A percentile compares a stretch with the other conserved stretches of the same genome.
These are phyloP conservation scores for Astraeus odoratus DNA, from an alignment of 768 basidiomycete genomes.

Conservation along the genomic window DNA sequence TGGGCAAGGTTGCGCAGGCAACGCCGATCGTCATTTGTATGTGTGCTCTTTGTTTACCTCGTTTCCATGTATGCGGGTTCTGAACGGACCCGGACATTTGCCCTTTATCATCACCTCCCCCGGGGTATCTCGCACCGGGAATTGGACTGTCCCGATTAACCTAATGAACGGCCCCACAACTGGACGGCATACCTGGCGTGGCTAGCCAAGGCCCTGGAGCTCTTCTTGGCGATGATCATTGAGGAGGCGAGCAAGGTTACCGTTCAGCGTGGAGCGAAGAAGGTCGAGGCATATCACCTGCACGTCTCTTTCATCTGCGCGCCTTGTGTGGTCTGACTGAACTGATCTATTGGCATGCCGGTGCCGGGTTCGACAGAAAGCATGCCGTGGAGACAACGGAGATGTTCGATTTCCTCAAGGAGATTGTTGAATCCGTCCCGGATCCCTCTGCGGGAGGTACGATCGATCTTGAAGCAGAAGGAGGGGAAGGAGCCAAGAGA, in stretches of 20 bases:
- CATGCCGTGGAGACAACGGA: constrained; percentile 84
- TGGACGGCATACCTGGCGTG: not conserved
- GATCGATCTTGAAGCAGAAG: constrained; percentile 60
- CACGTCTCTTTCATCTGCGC: constrained; percentile 36
- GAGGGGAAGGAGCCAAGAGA: constrained; percentile 45
- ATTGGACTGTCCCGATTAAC: not conserved
- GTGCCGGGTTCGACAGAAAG: constrained; percentile 62
- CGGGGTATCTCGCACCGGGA: too few species aligned
- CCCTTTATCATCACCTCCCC: too few species aligned
- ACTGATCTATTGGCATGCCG: too few species aligned
- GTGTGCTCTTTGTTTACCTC: constrained; percentile 24
- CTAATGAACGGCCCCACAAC: not conserved
- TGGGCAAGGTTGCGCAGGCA: constrained; percentile 95
- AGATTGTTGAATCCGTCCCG: constrained; percentile 78
- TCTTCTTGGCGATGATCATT: constrained; percentile 82
- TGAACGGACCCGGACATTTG: not conserved
- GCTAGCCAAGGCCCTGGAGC: constrained; percentile 87
- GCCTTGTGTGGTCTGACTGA: constrained; percentile 1
- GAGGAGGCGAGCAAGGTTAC: constrained; percentile 81
- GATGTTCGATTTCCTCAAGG: constrained; percentile 90
- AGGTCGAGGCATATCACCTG: constrained; percentile 92
- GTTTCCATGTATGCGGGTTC: not conserved
- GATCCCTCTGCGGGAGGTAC: constrained; percentile 85
- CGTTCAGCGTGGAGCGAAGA: constrained; percentile 68
- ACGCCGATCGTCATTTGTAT: constrained; percentile 95